Evolutionary conservation across 1,284 basidiomycete genomes (phyloP).

Genomic region (Ganoderma sinense): DNA sequence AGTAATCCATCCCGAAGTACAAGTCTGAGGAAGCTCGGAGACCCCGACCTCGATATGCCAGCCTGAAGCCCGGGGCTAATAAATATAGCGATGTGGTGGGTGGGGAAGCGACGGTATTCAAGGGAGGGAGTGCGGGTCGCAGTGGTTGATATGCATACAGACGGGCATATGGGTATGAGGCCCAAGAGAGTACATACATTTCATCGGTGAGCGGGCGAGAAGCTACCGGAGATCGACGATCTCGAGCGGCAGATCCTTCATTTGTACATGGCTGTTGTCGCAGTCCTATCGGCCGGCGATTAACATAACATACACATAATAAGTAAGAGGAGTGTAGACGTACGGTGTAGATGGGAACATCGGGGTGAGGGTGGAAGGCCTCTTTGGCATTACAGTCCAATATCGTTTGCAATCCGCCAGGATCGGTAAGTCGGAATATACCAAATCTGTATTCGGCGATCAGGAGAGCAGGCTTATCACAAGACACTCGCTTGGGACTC

Average conservation of each 20-base stretch:
- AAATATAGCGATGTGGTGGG: conserved; percentile 3
- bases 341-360: conserved; percentile 85
- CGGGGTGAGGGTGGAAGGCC: conserved; percentile 86
- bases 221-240: conserved; percentile 72
- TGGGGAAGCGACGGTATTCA: background rate
- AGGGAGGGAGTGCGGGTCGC: background rate
- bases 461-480: background rate
- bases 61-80: background rate
- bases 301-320: background rate
- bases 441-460: conserved; percentile 65
- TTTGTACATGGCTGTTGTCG: conserved; percentile 83
- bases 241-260: conserved; percentile 72
- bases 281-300: conserved; percentile 58
- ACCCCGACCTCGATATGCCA: background rate
- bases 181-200: background rate
- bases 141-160: background rate
- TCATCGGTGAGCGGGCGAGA: background rate
- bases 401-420: conserved; percentile 79
- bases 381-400: conserved; percentile 72
- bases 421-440: conserved; percentile 88
- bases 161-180: background rate
- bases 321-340: conserved; percentile 29
- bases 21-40: background rate
- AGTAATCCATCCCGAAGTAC: background rate
- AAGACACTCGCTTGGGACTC: conserved; percentile 31